Evolutionary conservation across 177 flowering plant genomes (phyloP), one percentile per base, ranked within the genome.

Genomic region (Vitis hybrid): DNA sequence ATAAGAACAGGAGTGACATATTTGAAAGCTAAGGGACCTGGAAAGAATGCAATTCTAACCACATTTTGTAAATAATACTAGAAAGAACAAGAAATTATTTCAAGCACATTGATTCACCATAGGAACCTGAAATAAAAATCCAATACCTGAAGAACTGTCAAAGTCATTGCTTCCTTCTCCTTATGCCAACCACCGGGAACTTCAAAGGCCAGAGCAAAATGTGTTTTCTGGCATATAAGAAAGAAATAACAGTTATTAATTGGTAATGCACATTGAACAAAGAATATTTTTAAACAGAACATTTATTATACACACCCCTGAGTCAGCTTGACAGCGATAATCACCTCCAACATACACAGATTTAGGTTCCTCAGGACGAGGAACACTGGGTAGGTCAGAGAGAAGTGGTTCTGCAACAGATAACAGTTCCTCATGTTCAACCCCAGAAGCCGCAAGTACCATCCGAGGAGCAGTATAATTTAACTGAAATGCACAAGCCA

Each of bases 121-220:
- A 9, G 9, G 49, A 62, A 70, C 19, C 60, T 58, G 60, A 61
- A 2, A 66, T 39, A 8, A 53, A 58, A 71, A 69, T 57, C 2
- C 13, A 62, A 51, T 56, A 93, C 98, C 98, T 94, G 97, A 74
- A 96, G 94, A 65, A 96, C 96, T 62, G 94, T 92, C 77, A 85
- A 67, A 65, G 80, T 79, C 74, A 92, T 77, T 51, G 96, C 90
- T 51, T 90, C 96, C 70, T 91, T 90, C 75, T 86, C 94, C 49
- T 85, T 80, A 51, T 71, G 70, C 97, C 98, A 96, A 71, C 99
- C 99, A 69, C 98, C 98, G 64, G 97, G 97, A 65, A 86, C 81
- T 82, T 87, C 98, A 81, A 94, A 96, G 66, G 97, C 98, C 62
- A 96, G 88, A 51, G 97, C 99, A 74, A 96, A 73, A 76, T 91